Evolutionary conservation across 2,329 filamentous ascomycete genomes (phyloP).

Genomic region (Ascochyta viciae-villosae): DNA sequence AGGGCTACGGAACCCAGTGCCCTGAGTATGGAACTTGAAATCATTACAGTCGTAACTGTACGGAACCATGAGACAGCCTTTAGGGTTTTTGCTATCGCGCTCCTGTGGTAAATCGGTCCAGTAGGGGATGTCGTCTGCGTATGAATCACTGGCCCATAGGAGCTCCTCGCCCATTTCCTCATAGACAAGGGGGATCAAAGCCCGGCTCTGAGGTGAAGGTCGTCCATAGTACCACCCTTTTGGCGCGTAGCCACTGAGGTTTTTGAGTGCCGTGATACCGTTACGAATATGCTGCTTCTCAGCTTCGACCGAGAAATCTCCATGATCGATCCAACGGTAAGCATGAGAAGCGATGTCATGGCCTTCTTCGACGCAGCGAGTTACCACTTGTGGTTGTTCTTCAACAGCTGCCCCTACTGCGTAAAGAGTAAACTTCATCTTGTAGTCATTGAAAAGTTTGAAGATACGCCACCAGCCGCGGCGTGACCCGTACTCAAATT

Average conservation of each 20-base stretch:
- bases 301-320: conserved; percentile 54
- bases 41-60: conserved; percentile 64
- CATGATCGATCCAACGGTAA: conserved; percentile 61
- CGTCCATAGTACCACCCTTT: too few species aligned
- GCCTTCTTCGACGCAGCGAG: conserved; percentile 57
- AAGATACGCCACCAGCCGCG: too few species aligned
- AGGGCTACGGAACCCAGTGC: conserved; percentile 56
- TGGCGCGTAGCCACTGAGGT: conserved; percentile 4
- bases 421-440: conserved; percentile 61
- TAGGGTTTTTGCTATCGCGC: conserved; percentile 39
- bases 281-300: conserved; percentile 55
- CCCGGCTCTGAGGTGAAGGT: too few species aligned
- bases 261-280: background rate
- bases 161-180: conserved; percentile 60
- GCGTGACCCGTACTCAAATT: too few species aligned
- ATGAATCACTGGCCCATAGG: conserved; percentile 59
- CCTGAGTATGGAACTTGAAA: conserved; percentile 53
- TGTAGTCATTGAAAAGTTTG: conserved; percentile 50
- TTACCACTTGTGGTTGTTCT: conserved; percentile 56
- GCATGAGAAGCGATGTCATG: conserved; percentile 61
- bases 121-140: conserved; percentile 64
- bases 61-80: conserved; percentile 62
- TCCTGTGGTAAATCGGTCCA: conserved; percentile 63
- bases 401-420: conserved; percentile 59
- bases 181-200: conserved; percentile 18